Percentiles rank a stretch among this genome's conserved stretches.
phyloP scores from a whole-genome alignment of 805 yeast species.

The Teunomyces barrocoloradensis region DNA sequence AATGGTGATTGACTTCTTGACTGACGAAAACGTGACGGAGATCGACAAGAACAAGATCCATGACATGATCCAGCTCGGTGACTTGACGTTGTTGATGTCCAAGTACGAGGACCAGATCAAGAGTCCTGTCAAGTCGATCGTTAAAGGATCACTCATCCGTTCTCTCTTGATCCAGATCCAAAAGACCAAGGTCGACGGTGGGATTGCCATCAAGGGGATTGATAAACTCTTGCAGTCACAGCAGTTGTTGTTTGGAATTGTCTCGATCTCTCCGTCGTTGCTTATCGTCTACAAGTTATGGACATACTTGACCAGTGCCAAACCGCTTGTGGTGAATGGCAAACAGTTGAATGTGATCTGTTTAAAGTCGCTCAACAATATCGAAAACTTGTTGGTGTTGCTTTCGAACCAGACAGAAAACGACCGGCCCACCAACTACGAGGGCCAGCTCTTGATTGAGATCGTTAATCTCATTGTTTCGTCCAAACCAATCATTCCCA shows the following conservation, averaged over 20 bases:
- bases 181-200: slow-evolving; percentile 94
- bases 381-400: slow-evolving; percentile 50
- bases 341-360: slow-evolving; percentile 34
- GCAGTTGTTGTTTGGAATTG: slow-evolving; percentile 88
- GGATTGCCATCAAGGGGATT: slow-evolving; percentile 83
- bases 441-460: slow-evolving; percentile 69
- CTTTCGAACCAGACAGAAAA: slow-evolving; percentile 9
- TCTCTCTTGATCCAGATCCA: slow-evolving; percentile 88
- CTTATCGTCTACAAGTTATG: slow-evolving; percentile 52
- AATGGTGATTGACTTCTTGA: slow-evolving; percentile 77
- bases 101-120: slow-evolving; percentile 76
- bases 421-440: slow-evolving; percentile 20
- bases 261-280: slow-evolving; percentile 82
- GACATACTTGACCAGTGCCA: slow-evolving; percentile 33
- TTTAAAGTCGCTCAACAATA: slow-evolving; percentile 50
- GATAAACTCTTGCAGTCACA: slow-evolving; percentile 87
- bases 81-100: slow-evolving; percentile 73
- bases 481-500: slow-evolving; percentile 52
- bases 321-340: slow-evolving; percentile 30
- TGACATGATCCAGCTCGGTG: slow-evolving; percentile 62
- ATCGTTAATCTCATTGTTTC: slow-evolving; percentile 52
- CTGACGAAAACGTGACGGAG: slow-evolving; percentile 23
- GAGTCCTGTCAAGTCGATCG: slow-evolving; percentile 59
- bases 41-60: slow-evolving; percentile 32
- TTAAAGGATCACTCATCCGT: slow-evolving; percentile 71